Percentiles rank a stretch among this genome's conserved stretches.
These are phyloP conservation scores for Kitagawia praeruptora DNA, from an alignment of 129 eudicot species.

Conservation along the genomic window DNA sequence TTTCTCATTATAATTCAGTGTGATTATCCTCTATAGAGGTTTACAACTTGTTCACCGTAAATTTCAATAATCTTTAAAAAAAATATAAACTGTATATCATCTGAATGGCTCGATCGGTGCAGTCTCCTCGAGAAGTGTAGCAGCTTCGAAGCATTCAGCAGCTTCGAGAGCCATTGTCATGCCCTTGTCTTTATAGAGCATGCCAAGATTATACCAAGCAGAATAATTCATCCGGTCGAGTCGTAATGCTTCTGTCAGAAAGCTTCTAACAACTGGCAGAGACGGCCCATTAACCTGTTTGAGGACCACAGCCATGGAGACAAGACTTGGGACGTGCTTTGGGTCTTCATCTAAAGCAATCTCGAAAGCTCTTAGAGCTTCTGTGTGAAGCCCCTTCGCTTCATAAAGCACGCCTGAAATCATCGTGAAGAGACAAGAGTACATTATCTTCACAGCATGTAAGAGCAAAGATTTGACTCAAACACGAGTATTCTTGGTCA, in stretches of 20 bases:
- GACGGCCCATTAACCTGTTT: constrained; percentile 40
- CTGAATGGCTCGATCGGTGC: constrained; percentile 83
- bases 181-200: constrained; percentile 61
- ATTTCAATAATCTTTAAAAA: not conserved
- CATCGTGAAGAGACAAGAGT: not conserved
- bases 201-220: constrained; percentile 77
- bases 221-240: constrained; percentile 54
- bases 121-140: constrained; percentile 56
- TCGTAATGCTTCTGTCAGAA: constrained; percentile 69
- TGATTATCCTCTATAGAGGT: not conserved
- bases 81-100: constrained; percentile 11
- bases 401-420: constrained; percentile 64
- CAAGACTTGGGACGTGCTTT: constrained; percentile 56
- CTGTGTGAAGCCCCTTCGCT: constrained; percentile 68
- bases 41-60: not conserved
- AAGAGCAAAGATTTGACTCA: not conserved
- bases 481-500: not conserved
- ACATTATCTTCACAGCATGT: not conserved
- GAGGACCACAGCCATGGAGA: constrained; percentile 58
- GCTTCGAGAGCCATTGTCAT: constrained; percentile 37
- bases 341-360: constrained; percentile 58
- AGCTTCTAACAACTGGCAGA: constrained; percentile 41
- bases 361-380: constrained; percentile 54
- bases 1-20: not conserved
- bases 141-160: constrained; percentile 84